Conservation (phyloP, 1,284 basidiomycete genomes). For the Ceratobasidium sp. region DNA sequence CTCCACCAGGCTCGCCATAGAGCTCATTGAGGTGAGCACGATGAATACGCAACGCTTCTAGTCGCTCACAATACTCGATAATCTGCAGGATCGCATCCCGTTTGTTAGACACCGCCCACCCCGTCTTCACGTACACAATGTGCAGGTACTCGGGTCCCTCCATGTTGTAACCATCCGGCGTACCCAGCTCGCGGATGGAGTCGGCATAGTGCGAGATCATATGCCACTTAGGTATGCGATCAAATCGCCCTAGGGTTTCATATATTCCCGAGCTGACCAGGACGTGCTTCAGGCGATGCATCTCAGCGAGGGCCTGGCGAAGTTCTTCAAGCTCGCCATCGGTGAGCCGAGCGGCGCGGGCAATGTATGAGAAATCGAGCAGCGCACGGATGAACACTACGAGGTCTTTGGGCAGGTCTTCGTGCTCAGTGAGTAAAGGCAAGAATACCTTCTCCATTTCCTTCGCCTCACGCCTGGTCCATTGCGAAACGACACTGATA, state of each 20-base stretch:
- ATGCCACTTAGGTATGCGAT: constrained; percentile 35
- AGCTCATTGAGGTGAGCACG: background rate
- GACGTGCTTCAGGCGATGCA: constrained; percentile 1
- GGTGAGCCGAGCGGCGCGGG: background rate
- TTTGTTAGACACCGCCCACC: background rate
- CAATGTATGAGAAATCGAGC: constrained; percentile 1
- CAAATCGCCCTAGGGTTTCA: background rate
- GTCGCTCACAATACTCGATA: background rate
- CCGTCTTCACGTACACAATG: background rate
- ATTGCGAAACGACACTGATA: background rate
- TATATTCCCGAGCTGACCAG: background rate
- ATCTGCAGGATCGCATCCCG: background rate
- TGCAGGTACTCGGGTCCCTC: constrained; percentile 40
- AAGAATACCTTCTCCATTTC: constrained; percentile 16
- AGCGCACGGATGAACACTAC: background rate
- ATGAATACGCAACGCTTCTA: constrained; percentile 1
- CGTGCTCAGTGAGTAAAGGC: background rate
- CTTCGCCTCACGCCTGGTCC: constrained; percentile 16
- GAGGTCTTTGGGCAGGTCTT: background rate
- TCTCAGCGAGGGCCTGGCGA: background rate
- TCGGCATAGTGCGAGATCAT: constrained; percentile 24
- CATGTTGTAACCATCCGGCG: constrained; percentile 27
- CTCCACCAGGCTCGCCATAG: background rate
- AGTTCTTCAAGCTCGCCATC: background rate
- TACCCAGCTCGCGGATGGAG: constrained; percentile 2